These are phyloP conservation scores for Pseudogymnoascus sp. DNA, from an alignment of 2,329 filamentous ascomycete species.

Conservation along the genomic window DNA sequence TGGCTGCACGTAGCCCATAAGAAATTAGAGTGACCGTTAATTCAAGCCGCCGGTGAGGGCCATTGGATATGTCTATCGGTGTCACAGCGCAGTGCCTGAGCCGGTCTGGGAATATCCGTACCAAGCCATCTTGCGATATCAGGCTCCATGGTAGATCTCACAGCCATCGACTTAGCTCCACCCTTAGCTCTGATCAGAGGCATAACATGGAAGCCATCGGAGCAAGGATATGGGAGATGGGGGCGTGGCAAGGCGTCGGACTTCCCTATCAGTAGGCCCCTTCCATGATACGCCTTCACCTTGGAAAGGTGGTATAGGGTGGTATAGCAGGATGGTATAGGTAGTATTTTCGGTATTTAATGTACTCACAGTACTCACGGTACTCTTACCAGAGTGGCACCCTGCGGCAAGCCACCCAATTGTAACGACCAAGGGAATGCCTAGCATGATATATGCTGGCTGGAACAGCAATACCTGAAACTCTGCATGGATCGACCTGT, in stretches of 20 bases:
- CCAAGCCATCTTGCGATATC: conserved; percentile 1
- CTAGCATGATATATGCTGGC: conserved; percentile 8
- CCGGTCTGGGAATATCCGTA: background rate
- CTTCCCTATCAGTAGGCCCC: conserved; percentile 2
- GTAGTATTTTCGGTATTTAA: background rate
- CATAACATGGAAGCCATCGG: conserved; percentile 9
- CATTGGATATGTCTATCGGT: background rate
- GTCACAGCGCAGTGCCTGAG: background rate
- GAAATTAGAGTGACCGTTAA: background rate
- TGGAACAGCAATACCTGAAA: conserved; percentile 13
- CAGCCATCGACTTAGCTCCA: background rate
- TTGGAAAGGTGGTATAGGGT: background rate
- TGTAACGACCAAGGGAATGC: conserved; percentile 9
- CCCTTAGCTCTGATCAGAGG: background rate
- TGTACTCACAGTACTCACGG: background rate
- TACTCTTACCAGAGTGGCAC: conserved; percentile 1
- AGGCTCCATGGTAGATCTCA: conserved; percentile 5
- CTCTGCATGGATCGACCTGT: conserved; percentile 19
- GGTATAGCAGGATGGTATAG: background rate
- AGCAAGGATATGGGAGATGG: conserved; percentile 6
- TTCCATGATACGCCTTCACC: background rate
- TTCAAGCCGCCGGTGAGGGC: background rate
- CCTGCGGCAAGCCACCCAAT: conserved; percentile 13
- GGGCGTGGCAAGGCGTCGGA: conserved; percentile 6
- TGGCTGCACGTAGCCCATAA: conserved; percentile 5